Evolutionary conservation across 78 protist species (phyloP).

Genomic region (Speleostelium caveatum): DNA sequence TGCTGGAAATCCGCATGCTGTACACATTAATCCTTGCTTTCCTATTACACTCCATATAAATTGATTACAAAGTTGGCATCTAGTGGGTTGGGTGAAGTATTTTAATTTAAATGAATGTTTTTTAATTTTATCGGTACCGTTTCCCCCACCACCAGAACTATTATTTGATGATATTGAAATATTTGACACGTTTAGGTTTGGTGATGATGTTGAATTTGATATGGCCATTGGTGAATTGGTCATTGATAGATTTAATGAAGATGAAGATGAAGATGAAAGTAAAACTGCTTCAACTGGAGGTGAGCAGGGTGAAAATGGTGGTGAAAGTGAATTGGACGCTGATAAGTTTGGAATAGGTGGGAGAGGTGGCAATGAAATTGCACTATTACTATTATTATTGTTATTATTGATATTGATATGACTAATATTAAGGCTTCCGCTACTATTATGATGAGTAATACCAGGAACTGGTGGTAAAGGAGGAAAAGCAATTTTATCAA

Average conservation of each 20-base stretch:
- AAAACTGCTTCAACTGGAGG: neutral
- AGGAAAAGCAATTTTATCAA: neutral
- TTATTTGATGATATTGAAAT: neutral
- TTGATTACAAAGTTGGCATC: slow-evolving; percentile 10
- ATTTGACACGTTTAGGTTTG: neutral
- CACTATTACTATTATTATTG: too few species aligned
- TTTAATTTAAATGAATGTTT: slow-evolving; percentile 11
- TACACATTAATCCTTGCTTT: slow-evolving; percentile 18
- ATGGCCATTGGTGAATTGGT: neutral
- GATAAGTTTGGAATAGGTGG: neutral
- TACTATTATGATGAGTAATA: neutral
- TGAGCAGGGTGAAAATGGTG: neutral
- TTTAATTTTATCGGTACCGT: neutral
- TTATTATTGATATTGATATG: too few species aligned
- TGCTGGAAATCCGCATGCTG: slow-evolving; percentile 7
- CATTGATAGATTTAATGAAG: neutral
- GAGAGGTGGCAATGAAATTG: neutral
- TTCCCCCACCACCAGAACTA: neutral
- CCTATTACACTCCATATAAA: slow-evolving; percentile 44
- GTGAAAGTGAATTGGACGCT: neutral
- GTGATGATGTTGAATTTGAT: neutral
- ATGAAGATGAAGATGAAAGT: neutral
- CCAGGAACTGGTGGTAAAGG: neutral
- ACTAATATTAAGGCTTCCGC: too few species aligned
- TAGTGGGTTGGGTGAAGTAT: slow-evolving; percentile 34